Evolutionary conservation across 1,139 yeast species (phyloP), one percentile per base, ranked within the genome.

Genomic region (Maudiozyma humilis): DNA sequence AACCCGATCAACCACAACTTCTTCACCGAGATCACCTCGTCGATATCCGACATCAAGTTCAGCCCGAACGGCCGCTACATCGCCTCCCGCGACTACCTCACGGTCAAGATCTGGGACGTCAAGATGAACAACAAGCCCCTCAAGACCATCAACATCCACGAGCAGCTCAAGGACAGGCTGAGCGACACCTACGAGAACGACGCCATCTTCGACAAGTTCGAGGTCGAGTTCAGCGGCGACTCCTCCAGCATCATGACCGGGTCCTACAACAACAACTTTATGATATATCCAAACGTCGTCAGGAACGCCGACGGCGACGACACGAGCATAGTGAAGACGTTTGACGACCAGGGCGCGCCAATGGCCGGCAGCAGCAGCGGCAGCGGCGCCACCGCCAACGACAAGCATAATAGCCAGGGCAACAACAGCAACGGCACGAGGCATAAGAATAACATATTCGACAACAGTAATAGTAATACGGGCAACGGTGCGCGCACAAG

Each of bases 181-280:
- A 91, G 97, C 68, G 97, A 93, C 65, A 88, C 97, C 36, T 93
- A 93, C 69, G 99, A 93, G 65, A 89, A 89, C 64, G 98, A 93
- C 68, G 95, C 97, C 42, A 93, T 93, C 49, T 93, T 93, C 69
- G 98, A 93, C 71, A 93, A 91, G 72, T 93, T 93, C 66, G 98
- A 91, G 70, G 96, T 88, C 48, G 94, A 83, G 56, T 88, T 91
- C 62, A 77, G 89, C 55, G 98, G 98, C 39, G 97, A 93, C 67
- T 85, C 87, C 60, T 80, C 81, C 64, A 79, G 89, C 46, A 82
- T 91, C 49, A 86, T 93, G 93, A 89, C 98, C 19, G 99, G 99
- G 45, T 85, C 96, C 40, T 93, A 93, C 72, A 88, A 89, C 67
- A 91, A 91, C 69, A 89, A 88, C 68, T 91, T 93, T 64, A 87